These are phyloP conservation scores for Beverwykella pulmonaria DNA, from an alignment of 495 filamentous ascomycete species.

Conservation along the genomic window DNA sequence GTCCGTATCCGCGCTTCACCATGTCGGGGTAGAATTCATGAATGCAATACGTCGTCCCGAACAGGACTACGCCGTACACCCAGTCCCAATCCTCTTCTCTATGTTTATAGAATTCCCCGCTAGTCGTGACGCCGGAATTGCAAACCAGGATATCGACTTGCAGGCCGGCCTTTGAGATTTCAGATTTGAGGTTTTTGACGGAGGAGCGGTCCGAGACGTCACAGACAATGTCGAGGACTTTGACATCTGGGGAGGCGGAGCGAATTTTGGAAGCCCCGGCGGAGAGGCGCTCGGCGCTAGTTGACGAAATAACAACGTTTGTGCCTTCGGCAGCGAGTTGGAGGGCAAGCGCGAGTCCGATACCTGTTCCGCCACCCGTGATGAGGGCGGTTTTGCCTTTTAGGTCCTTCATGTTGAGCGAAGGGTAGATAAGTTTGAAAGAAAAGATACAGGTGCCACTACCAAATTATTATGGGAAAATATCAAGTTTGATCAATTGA, in stretches of 20 bases:
- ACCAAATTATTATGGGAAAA: neutral
- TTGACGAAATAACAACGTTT: conserved; percentile 23
- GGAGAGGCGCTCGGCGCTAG: conserved; percentile 17
- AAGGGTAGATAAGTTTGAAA: too few species aligned
- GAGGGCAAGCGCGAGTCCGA: conserved; percentile 25
- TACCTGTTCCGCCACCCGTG: conserved; percentile 30
- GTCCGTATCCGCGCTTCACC: conserved; percentile 18
- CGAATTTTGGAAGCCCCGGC: conserved; percentile 21
- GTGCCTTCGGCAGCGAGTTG: conserved; percentile 23
- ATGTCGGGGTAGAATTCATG: conserved; percentile 32
- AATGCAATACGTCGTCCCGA: conserved; percentile 21
- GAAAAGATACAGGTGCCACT: neutral
- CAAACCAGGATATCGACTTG: conserved; percentile 27
- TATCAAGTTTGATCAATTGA: too few species aligned
- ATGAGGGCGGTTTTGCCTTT: conserved; percentile 31
- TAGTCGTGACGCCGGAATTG: conserved; percentile 27
- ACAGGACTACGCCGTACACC: conserved; percentile 29
- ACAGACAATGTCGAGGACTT: conserved; percentile 27
- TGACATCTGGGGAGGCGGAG: conserved; percentile 12
- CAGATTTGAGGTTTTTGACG: conserved; percentile 19
- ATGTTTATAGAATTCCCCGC: conserved; percentile 18
- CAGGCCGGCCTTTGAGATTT: conserved; percentile 15
- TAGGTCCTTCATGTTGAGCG: conserved; percentile 19
- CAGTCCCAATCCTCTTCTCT: conserved; percentile 30
- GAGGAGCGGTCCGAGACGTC: conserved; percentile 22